A percentile compares a stretch with the other conserved stretches of the same genome.
Evolutionary conservation across 2,329 filamentous ascomycete species (phyloP).

Genomic region (Colletotrichum tofieldiae): DNA sequence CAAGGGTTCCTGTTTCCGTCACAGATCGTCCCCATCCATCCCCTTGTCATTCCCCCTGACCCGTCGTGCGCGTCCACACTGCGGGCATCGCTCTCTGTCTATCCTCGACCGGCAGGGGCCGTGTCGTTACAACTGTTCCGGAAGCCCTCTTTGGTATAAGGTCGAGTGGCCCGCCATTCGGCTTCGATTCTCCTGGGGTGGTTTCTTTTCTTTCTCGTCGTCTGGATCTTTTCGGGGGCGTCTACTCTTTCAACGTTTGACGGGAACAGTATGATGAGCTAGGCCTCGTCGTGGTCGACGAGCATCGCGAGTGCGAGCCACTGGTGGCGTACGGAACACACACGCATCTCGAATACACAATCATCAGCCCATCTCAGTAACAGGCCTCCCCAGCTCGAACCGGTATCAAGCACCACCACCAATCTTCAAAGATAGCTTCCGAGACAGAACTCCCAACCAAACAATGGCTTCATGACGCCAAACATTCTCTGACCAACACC

Average conservation of each 20-base stretch:
- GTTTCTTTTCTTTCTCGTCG: slow-evolving; percentile 8
- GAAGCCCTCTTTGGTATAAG: slow-evolving; percentile 21
- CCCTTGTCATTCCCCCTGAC: slow-evolving; percentile 20
- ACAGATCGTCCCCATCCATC: slow-evolving; percentile 18
- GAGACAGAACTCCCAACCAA: neutral
- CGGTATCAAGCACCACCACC: neutral
- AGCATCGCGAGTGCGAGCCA: slow-evolving; percentile 12
- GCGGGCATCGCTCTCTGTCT: neutral
- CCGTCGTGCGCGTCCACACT: slow-evolving; percentile 23
- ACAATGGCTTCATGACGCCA: slow-evolving; percentile 22
- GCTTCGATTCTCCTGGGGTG: neutral
- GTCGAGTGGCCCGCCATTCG: slow-evolving; percentile 26
- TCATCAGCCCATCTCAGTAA: neutral
- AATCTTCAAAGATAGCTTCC: neutral
- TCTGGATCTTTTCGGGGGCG: neutral
- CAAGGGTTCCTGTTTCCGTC: slow-evolving; percentile 22
- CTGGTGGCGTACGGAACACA: slow-evolving; percentile 10
- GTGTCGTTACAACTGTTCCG: neutral
- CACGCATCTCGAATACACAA: neutral
- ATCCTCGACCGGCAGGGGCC: neutral
- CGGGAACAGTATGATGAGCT: slow-evolving; percentile 4
- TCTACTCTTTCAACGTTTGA: neutral
- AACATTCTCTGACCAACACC: neutral
- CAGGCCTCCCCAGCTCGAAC: neutral
- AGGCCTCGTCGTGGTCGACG: slow-evolving; percentile 21